These are phyloP conservation scores for Yamadazyma pseudoaaseri DNA, from an alignment of 1,139 yeast genomes.

Conservation along the genomic window DNA sequence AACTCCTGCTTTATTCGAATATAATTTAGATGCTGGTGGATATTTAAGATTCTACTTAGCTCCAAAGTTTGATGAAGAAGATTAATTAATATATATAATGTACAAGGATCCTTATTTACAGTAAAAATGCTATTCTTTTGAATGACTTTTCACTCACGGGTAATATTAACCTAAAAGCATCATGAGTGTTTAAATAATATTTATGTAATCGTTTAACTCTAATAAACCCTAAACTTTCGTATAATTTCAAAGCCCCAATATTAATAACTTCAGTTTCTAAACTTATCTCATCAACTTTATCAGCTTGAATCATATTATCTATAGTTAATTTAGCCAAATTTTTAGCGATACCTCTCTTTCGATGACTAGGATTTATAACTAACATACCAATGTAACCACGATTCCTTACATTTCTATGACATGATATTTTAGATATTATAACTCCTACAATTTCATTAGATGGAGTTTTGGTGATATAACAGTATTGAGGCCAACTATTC, in stretches of 20 bases:
- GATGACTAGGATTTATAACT: conserved; percentile 68
- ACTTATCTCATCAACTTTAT: conserved; percentile 77
- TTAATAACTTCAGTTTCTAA: conserved; percentile 90
- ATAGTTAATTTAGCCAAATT: conserved; percentile 63
- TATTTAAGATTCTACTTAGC: conserved; percentile 94
- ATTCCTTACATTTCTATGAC: conserved; percentile 66
- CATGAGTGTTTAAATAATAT: conserved; percentile 88
- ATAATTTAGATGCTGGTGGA: conserved; percentile 83
- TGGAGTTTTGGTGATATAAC: conserved; percentile 32
- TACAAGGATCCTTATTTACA: conserved; percentile 7
- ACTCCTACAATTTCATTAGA: conserved; percentile 58
- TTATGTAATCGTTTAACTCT: conserved; percentile 78
- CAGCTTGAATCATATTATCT: conserved; percentile 57
- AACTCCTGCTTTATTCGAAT: conserved; percentile 93
- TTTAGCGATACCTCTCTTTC: conserved; percentile 84
- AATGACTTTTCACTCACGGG: conserved; percentile 32
- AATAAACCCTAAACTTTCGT: conserved; percentile 85
- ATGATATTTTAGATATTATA: conserved; percentile 79
- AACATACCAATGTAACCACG: conserved; percentile 97
- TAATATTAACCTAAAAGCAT: conserved; percentile 77
- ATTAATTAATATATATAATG: conserved; percentile 18
- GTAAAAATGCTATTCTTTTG: conserved; percentile 33
- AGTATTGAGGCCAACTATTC: conserved; percentile 48
- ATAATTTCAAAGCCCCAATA: conserved; percentile 68
- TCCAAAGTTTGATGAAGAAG: conserved; percentile 94